These are phyloP conservation scores for Panicum hallii DNA, from an alignment of 202 grass and related monocot genomes.

Conservation along the genomic window DNA sequence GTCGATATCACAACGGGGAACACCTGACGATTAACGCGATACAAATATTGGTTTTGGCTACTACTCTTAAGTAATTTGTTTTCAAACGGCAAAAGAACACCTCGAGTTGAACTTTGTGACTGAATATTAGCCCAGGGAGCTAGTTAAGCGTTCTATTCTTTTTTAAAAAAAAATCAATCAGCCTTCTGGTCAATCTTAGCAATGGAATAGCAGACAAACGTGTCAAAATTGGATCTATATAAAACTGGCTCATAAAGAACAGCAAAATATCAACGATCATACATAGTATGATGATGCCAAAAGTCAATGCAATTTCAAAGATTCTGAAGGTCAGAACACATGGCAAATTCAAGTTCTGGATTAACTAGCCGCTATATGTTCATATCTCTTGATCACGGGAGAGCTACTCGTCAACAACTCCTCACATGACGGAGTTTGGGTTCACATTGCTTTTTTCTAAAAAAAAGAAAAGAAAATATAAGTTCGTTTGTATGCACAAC, in stretches of 20 bases:
- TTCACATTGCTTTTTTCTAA: background rate
- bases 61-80: background rate
- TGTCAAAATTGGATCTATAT: background rate
- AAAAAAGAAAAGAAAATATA: background rate
- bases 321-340: background rate
- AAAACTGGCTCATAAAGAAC: background rate
- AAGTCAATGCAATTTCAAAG: background rate
- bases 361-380: background rate
- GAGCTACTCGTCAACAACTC: constrained; percentile 12
- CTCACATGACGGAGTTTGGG: background rate
- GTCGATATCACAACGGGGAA: background rate
- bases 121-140: background rate
- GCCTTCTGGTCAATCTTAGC: background rate
- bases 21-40: constrained; percentile 6
- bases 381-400: constrained; percentile 18
- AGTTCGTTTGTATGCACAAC: background rate
- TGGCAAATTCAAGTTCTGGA: background rate
- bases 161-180: background rate
- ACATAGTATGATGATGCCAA: background rate
- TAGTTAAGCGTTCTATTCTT: background rate
- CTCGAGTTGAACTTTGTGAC: background rate
- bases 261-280: background rate
- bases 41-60: background rate
- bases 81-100: background rate
- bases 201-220: background rate